These are phyloP conservation scores for Hygrophorus pudorinus DNA, from an alignment of 768 basidiomycete genomes.

Conservation along the genomic window DNA sequence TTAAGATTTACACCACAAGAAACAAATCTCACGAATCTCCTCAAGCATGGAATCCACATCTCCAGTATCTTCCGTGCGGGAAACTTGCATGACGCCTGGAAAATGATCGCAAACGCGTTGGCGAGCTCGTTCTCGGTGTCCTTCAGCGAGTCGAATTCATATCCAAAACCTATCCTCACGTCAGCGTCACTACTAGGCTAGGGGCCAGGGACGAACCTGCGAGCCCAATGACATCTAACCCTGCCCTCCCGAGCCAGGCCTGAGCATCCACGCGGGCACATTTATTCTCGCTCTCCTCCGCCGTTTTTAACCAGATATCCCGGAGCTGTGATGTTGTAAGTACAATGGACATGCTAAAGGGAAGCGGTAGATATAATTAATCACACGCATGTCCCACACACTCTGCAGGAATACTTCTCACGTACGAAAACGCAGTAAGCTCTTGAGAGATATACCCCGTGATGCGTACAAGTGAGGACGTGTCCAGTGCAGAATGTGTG, in stretches of 20 bases:
- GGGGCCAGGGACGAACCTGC: slow-evolving; percentile 31
- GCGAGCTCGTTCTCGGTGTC: slow-evolving; percentile 42
- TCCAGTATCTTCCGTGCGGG: slow-evolving; percentile 43
- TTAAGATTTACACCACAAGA: background rate
- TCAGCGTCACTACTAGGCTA: background rate
- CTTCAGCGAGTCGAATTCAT: slow-evolving; percentile 45
- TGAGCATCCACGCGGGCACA: slow-evolving; percentile 38
- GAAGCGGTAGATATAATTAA: slow-evolving; percentile 2
- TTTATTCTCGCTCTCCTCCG: slow-evolving; percentile 12
- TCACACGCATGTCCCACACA: background rate
- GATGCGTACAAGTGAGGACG: too few relatives aligned
- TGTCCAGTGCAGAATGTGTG: background rate
- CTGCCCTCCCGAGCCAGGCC: slow-evolving; percentile 45
- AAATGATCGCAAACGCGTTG: slow-evolving; percentile 43
- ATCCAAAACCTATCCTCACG: slow-evolving; percentile 41
- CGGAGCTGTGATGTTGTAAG: slow-evolving; percentile 28
- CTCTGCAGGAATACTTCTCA: too few relatives aligned
- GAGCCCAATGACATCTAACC: slow-evolving; percentile 58
- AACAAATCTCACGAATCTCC: slow-evolving; percentile 36
- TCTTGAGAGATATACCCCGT: too few relatives aligned
- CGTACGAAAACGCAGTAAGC: background rate
- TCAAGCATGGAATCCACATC: slow-evolving; percentile 47
- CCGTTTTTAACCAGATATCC: slow-evolving; percentile 29
- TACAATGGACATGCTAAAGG: too few relatives aligned
- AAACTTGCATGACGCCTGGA: slow-evolving; percentile 42